These are phyloP conservation scores for Canavalia ensiformis DNA, from an alignment of 306 rosid genomes.

Conservation along the genomic window DNA sequence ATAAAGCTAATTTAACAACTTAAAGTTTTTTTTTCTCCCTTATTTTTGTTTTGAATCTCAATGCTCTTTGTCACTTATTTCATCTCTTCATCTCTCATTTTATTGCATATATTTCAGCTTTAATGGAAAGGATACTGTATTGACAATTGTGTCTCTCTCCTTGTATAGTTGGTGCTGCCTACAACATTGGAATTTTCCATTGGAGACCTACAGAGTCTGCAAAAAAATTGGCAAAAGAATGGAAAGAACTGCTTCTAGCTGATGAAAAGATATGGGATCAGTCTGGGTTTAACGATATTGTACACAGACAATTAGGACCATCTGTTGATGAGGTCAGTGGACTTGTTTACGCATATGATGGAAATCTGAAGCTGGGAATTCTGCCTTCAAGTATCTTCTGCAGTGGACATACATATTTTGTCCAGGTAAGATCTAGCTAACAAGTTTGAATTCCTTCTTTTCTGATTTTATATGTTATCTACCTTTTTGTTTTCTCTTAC, in stretches of 20 bases:
- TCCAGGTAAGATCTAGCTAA: conserved; percentile 70
- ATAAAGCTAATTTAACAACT: not conserved
- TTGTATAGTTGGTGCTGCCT: conserved; percentile 78
- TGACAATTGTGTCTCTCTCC: conserved; percentile 35
- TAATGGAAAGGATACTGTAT: conserved; percentile 21
- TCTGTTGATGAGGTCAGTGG: conserved; percentile 74
- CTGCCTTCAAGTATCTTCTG: conserved; percentile 93
- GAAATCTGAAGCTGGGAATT: conserved; percentile 88
- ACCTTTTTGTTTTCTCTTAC: conserved; percentile 35
- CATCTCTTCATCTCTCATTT: conserved; percentile 8
- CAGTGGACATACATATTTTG: conserved; percentile 97
- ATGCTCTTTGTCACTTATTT: not conserved
- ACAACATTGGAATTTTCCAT: conserved; percentile 95
- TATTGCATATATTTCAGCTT: conserved; percentile 1
- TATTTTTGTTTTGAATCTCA: not conserved
- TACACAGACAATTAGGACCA: conserved; percentile 81
- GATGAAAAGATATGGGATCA: conserved; percentile 96
- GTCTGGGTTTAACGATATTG: conserved; percentile 84
- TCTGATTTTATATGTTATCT: conserved; percentile 21
- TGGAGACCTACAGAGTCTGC: conserved; percentile 93
- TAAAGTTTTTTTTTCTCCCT: not conserved
- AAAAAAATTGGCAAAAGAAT: conserved; percentile 84
- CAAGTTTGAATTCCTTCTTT: conserved; percentile 12
- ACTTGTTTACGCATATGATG: conserved; percentile 92
- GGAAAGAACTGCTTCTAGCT: conserved; percentile 82